A percentile compares a stretch with the other conserved stretches of the same genome.
These are phyloP conservation scores for Tubosaeta brunneosetosa DNA, from an alignment of 768 basidiomycete species.

Conservation along the genomic window DNA sequence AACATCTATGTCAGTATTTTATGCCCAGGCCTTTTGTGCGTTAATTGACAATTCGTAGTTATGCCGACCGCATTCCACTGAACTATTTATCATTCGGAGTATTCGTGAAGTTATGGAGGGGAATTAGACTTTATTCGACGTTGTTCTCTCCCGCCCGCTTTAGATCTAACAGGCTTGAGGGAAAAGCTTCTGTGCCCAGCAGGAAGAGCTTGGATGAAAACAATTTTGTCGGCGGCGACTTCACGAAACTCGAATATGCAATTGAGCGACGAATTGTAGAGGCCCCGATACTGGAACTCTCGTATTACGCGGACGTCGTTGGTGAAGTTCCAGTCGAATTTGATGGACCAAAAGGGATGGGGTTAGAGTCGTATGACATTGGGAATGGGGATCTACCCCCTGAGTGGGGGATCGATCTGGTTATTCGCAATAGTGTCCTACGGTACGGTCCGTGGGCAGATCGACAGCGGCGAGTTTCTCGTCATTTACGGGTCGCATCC, in stretches of 20 bases:
- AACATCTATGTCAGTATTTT: conserved; percentile 32
- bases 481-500: background rate
- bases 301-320: conserved; percentile 83
- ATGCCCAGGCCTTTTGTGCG: background rate
- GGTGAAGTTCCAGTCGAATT: conserved; percentile 59
- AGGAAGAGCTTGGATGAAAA: conserved; percentile 45
- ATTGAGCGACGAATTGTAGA: conserved; percentile 81
- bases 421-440: conserved; percentile 68
- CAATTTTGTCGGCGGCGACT: conserved; percentile 53
- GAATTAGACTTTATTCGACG: conserved; percentile 40
- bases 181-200: background rate
- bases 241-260: conserved; percentile 71
- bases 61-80: conserved; percentile 23
- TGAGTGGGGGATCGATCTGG: conserved; percentile 90
- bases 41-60: conserved; percentile 17
- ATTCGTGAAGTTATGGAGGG: conserved; percentile 54
- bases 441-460: conserved; percentile 97
- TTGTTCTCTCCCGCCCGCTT: conserved; percentile 27
- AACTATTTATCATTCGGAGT: conserved; percentile 36
- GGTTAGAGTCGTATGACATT: conserved; percentile 55
- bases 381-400: conserved; percentile 87
- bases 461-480: conserved; percentile 64
- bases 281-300: conserved; percentile 68
- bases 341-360: conserved; percentile 27
- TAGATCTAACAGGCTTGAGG: background rate